Percentiles rank a stretch among this genome's conserved stretches.
Evolutionary conservation across 2,329 filamentous ascomycete species (phyloP).

Genomic region (Diplodia mutila): DNA sequence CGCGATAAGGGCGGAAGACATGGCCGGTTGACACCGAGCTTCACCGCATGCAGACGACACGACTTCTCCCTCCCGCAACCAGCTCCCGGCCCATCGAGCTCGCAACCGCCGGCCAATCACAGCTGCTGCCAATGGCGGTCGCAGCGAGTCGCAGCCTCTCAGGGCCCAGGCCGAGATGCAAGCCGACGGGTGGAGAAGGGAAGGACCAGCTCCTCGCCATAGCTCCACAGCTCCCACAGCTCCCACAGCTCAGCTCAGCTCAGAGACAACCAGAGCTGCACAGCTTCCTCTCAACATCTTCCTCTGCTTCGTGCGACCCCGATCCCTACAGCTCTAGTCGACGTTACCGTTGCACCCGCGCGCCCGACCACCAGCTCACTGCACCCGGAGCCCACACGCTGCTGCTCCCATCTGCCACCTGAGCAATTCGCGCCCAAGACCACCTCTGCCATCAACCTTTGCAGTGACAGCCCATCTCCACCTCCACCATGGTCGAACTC

Average conservation of each 20-base stretch:
- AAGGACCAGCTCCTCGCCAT: constrained; percentile 9
- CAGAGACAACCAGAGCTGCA: neutral
- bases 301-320: constrained; percentile 13
- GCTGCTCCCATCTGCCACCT: neutral
- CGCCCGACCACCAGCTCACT: neutral
- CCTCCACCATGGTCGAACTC: constrained; percentile 57
- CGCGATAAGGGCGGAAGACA: constrained; percentile 5
- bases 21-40: constrained; percentile 3
- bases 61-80: neutral
- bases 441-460: neutral
- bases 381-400: neutral
- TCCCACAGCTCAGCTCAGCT: constrained; percentile 4
- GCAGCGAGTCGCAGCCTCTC: neutral
- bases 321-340: neutral
- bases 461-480: neutral
- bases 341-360: constrained; percentile 5
- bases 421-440: neutral
- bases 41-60: neutral
- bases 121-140: too few species aligned
- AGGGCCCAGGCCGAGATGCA: constrained; percentile 1
- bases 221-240: constrained; percentile 6
- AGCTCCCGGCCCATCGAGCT: neutral
- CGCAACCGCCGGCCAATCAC: too few species aligned
- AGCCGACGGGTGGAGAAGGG: constrained; percentile 9
- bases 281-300: neutral